Evolutionary conservation across 108 stramenopile genomes (phyloP), one percentile per base, ranked within the genome.

Genomic region (Mayamaea pseudoterrestris): DNA sequence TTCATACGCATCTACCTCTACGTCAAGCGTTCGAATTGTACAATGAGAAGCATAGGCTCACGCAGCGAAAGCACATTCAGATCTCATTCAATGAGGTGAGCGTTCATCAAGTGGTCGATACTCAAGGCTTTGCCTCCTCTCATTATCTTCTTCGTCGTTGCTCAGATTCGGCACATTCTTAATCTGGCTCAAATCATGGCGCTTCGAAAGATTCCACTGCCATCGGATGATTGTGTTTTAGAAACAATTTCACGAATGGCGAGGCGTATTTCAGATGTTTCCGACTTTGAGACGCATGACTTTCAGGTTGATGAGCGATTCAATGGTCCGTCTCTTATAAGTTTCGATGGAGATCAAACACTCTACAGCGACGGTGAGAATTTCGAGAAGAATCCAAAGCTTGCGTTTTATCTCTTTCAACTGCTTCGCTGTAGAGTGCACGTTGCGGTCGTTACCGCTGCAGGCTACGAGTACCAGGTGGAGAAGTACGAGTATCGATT

Each of bases 261-360:
- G 30, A 17, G 32, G 3, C 30, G 14, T 11, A 18, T 26, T 0
- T 35, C 12, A 17, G 30, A 46, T 11, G 0, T 41, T 25, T 11
- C 22, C 23, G 23, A 47, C 24, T 36, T 21, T 37, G 57, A 50
- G 9, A 25, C 27, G 8, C 24, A 16, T 17, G 50, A 44, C 13
- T 11, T 20, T 8, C 21, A 12, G 14, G 25, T 17, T 5, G 31
- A 51, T 50, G 5, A 5, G 7, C 29, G 30, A 26, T 29, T 36
- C 30, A 66, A 74, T 30, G 83, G 86, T 5, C 83, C 90, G 8
- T 72, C 69, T 31, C 51, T 94, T 34, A 77, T 94, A 18, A 80
- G 81, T 43, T 94, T 94, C 60, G 93, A 94, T 63, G 93, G 93
- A 31, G 93, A 94, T 58, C 89, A 91, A 44, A 94, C 93, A 2